Percentiles rank a stretch among this genome's conserved stretches.
phyloP scores from a whole-genome alignment of 805 yeast species.

The Maudiozyma barnettii region DNA sequence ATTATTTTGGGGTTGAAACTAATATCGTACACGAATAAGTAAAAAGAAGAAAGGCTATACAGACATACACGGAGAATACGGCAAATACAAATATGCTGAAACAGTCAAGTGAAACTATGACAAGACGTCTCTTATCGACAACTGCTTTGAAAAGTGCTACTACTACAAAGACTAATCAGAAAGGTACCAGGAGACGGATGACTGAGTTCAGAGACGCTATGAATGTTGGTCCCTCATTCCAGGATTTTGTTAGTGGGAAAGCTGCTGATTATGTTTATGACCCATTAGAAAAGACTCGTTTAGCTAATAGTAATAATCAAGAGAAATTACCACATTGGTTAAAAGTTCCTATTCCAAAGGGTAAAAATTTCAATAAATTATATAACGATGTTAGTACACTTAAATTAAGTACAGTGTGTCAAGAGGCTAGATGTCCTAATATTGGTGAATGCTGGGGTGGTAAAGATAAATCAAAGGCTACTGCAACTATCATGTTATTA shows the following conservation, averaged over 20 bases:
- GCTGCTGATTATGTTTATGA: slow-evolving; percentile 60
- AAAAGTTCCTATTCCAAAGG: slow-evolving; percentile 95
- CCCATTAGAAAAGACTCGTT: slow-evolving; percentile 67
- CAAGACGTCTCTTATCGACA: background rate
- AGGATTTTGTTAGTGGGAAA: slow-evolving; percentile 76
- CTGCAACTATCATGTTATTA: slow-evolving; percentile 94
- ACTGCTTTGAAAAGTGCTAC: background rate
- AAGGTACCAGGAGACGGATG: slow-evolving; percentile 33
- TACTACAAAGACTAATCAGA: background rate
- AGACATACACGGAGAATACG: background rate
- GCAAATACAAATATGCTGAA: too few relatives aligned
- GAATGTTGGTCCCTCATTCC: slow-evolving; percentile 85
- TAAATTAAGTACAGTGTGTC: slow-evolving; percentile 91
- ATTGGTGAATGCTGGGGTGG: slow-evolving; percentile 99
- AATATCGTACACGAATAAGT: too few relatives aligned
- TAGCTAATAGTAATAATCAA: slow-evolving; percentile 36
- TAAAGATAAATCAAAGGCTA: slow-evolving; percentile 57
- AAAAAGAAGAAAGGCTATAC: background rate
- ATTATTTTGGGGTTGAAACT: too few relatives aligned
- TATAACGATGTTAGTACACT: slow-evolving; percentile 83
- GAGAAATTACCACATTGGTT: slow-evolving; percentile 86
- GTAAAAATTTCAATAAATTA: slow-evolving; percentile 67
- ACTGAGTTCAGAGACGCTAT: slow-evolving; percentile 61
- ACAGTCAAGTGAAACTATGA: background rate
- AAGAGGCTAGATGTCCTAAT: slow-evolving; percentile 98